phyloP scores from a whole-genome alignment of 164 flowering plant genomes.

The Dillenia suffruticosa region DNA sequence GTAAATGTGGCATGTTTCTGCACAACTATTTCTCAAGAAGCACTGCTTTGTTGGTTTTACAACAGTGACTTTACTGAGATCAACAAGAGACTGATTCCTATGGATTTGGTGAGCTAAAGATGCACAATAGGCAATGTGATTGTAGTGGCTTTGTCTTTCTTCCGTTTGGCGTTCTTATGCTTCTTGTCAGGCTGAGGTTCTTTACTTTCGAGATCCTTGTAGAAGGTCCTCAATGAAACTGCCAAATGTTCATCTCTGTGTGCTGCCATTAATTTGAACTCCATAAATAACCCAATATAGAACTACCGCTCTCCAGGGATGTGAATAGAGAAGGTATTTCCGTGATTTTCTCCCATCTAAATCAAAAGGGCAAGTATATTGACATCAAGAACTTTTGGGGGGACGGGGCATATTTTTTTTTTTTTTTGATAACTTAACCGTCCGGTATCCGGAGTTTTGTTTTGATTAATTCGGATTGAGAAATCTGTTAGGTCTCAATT shows the following conservation, averaged over 20 bases:
- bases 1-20: no score
- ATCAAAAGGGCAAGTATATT: neutral
- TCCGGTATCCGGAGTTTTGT: no score
- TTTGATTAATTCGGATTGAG: no score
- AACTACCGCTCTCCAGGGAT: neutral
- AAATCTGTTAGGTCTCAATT: no score
- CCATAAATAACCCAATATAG: neutral
- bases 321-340: neutral
- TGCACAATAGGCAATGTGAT: conserved; percentile 34
- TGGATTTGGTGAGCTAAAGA: conserved; percentile 3
- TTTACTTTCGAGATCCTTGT: conserved; percentile 61
- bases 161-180: conserved; percentile 60
- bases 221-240: conserved; percentile 50
- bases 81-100: neutral
- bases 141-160: conserved; percentile 41
- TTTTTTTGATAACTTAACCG: no score
- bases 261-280: conserved; percentile 46
- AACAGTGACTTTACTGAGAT: no score
- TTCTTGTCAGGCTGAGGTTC: conserved; percentile 77
- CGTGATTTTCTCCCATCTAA: no score
- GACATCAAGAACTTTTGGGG: neutral
- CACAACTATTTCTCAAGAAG: no score
- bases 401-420: neutral
- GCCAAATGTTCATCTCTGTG: conserved; percentile 81
- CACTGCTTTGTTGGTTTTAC: no score